Percentiles rank a stretch among this genome's conserved stretches.
Evolutionary conservation across 2,329 filamentous ascomycete genomes (phyloP).

Genomic region (Pseudonectria foliicola): DNA sequence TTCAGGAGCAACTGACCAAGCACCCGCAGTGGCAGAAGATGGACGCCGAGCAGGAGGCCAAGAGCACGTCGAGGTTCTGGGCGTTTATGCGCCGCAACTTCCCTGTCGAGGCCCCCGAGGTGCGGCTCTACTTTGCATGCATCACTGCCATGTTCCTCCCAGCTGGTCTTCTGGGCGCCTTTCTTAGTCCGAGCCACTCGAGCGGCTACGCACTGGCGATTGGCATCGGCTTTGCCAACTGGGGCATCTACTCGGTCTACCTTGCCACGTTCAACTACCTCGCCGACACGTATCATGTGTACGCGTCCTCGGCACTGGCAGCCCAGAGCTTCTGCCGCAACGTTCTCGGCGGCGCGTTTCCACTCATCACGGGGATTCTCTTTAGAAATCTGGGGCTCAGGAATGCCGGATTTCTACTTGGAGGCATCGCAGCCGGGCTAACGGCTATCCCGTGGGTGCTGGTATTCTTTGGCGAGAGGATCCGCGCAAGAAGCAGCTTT

Average conservation of each 20-base stretch:
- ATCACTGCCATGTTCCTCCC: conserved; percentile 69
- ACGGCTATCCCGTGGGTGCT: conserved; percentile 85
- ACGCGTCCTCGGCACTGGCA: conserved; percentile 77
- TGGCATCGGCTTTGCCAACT: conserved; percentile 66
- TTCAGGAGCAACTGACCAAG: conserved; percentile 61
- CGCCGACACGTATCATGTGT: conserved; percentile 78
- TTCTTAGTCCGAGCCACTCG: conserved; percentile 20
- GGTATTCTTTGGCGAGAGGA: conserved; percentile 68
- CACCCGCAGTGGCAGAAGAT: conserved; percentile 29
- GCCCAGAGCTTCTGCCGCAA: conserved; percentile 85
- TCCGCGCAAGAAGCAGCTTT: conserved; percentile 70
- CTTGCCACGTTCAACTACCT: conserved; percentile 90
- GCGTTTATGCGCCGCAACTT: conserved; percentile 38
- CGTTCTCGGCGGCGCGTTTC: conserved; percentile 73
- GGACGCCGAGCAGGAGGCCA: conserved; percentile 12
- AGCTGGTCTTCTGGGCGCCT: conserved; percentile 58
- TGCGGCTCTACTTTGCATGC: conserved; percentile 76
- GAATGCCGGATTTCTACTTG: conserved; percentile 66
- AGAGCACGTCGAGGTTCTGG: conserved; percentile 33
- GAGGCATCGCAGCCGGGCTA: conserved; percentile 60
- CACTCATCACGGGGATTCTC: conserved; percentile 66
- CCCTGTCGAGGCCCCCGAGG: conserved; percentile 58
- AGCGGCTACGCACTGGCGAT: conserved; percentile 33
- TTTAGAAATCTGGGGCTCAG: conserved; percentile 66
- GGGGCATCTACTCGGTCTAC: conserved; percentile 82